A percentile compares a stretch with the other conserved stretches of the same genome.
Conservation (phyloP, 495 filamentous ascomycete species). For the Hyaloscypha hepaticicola region DNA sequence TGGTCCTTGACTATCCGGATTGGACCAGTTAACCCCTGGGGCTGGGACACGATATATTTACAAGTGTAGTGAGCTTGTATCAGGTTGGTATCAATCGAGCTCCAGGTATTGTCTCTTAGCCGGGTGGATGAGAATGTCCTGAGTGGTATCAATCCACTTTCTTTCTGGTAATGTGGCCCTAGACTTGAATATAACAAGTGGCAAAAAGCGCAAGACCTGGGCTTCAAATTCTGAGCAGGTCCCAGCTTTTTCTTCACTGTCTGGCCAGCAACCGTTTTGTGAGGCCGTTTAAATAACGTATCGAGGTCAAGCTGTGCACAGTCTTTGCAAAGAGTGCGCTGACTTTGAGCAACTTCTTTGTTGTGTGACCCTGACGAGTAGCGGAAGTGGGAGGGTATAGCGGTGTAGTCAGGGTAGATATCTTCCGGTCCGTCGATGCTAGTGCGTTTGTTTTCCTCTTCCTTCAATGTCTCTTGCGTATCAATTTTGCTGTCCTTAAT, state of each 20-base stretch:
- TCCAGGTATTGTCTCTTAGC: not conserved
- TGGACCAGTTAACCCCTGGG: not conserved
- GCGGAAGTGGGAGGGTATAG: no score
- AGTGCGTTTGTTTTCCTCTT: no score
- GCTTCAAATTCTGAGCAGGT: not conserved
- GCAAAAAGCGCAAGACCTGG: conserved; percentile 6
- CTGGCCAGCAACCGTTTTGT: no score
- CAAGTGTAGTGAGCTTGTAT: not conserved
- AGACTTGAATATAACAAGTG: conserved; percentile 8
- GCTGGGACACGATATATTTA: conserved; percentile 7
- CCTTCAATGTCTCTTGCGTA: no score
- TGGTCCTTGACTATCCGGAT: not conserved
- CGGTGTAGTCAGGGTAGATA: no score
- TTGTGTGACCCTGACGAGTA: no score
- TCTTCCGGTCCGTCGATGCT: no score
- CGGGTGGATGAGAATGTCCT: conserved; percentile 3
- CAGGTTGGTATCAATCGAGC: not conserved
- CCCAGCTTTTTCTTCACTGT: not conserved
- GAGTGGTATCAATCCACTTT: not conserved
- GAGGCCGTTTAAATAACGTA: no score
- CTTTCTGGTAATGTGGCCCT: not conserved
- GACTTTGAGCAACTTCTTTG: no score
- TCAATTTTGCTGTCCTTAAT: no score
- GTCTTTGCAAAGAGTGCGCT: no score
- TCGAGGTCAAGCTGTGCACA: no score